Base-by-base conservation (phyloP, 1,284 basidiomycete genomes). In the Fistulinella cinereoalba region DNA sequence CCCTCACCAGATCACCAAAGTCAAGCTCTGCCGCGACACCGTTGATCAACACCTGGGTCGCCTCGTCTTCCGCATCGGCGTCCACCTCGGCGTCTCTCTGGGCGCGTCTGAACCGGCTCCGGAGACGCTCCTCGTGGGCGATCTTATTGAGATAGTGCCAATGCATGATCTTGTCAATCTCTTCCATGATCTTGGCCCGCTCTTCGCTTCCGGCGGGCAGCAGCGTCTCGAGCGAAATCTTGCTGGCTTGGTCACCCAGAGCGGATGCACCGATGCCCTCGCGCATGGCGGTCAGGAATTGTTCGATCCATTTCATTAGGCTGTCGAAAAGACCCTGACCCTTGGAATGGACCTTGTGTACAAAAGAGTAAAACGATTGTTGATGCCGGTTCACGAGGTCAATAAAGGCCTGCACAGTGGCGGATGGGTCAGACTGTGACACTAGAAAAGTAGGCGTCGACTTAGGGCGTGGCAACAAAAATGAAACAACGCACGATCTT, bases 291-390 rank as follows among this genome's bases (percentile, higher is more conserved):
- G 88, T 89, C 54, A 99, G 77, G 73, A 98, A 98, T 25, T 92
- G 81, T 69, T 99, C 95, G 61, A 97, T 88, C 97, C 97, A 99
- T 42, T 79, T 81, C 92, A 98, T 97, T 50, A 99, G 81, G 47
- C 79, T 83, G 61, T 94, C 91, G 65, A 99, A 99, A 10, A 99
- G 76, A 6, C 87, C 89, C 57, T 95, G 89, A 34, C 97, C 97
- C 66, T 98, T 98, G 33, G 92, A 88, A 64, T 99, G 97, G 5
- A 99, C 97, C 61, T 97, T 97, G 77, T 99, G 93, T 21, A 99
- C 96, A 65, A 99, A 99, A 50, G 77, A 76, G 74, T 99, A 99
- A 73, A 99, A 99, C 0, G 91, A 71, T 60, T 94, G 91, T 63
- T 99, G 93, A 68, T 99, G 97, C 24, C 97, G 81, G 57, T 88